A percentile compares a stretch with the other conserved stretches of the same genome.
Evolutionary conservation across 2,329 filamentous ascomycete species (phyloP).

Genomic region (Colletotrichum graminicola): DNA sequence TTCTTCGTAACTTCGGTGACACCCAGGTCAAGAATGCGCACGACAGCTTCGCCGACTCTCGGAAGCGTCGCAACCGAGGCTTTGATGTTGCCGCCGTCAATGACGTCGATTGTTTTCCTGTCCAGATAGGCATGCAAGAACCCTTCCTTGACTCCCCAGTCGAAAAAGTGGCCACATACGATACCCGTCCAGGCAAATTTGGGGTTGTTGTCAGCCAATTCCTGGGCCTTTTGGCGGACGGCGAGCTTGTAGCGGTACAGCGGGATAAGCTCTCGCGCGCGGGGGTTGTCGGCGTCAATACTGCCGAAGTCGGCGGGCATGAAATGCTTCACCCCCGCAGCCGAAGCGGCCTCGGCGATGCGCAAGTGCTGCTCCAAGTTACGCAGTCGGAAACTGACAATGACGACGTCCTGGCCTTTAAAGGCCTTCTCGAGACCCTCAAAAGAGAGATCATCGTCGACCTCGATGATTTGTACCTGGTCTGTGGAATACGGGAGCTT

Average conservation of each 20-base stretch:
- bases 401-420: constrained; percentile 52
- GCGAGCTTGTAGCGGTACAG: constrained; percentile 52
- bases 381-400: constrained; percentile 51
- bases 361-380: constrained; percentile 50
- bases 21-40: constrained; percentile 47
- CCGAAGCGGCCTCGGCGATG: constrained; percentile 53
- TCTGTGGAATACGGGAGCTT: constrained; percentile 41
- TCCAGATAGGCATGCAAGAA: constrained; percentile 54
- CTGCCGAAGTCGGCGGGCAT: constrained; percentile 58
- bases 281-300: constrained; percentile 52
- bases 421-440: constrained; percentile 49
- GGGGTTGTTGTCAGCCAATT: constrained; percentile 44
- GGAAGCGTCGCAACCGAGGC: constrained; percentile 53
- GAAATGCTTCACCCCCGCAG: constrained; percentile 52
- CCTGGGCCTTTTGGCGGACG: constrained; percentile 50
- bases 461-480: constrained; percentile 43
- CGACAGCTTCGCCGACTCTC: constrained; percentile 51
- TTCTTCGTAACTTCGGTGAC: constrained; percentile 49
- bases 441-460: constrained; percentile 49
- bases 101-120: constrained; percentile 49
- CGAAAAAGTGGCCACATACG: constrained; percentile 57
- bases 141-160: constrained; percentile 54
- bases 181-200: constrained; percentile 54
- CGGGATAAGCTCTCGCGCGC: constrained; percentile 52
- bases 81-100: constrained; percentile 49